These are phyloP conservation scores for Boletus tomentosulus DNA, from an alignment of 768 basidiomycete genomes.

Conservation along the genomic window DNA sequence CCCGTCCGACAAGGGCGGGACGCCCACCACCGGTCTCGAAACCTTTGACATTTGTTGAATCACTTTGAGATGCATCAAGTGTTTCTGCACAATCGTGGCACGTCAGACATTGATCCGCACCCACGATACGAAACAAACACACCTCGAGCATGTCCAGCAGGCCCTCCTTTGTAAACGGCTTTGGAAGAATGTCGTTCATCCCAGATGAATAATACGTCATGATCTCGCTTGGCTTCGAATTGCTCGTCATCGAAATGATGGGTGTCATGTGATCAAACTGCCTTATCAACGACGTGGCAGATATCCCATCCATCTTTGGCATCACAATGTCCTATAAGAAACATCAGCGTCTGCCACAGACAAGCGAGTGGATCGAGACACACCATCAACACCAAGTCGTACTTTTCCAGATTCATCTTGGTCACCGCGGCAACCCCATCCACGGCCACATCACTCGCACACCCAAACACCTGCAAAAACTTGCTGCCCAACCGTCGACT, in stretches of 20 bases:
- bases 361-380: slow-evolving; percentile 20
- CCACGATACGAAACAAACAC: background rate
- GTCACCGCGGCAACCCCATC: slow-evolving; percentile 90
- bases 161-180: slow-evolving; percentile 95
- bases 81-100: slow-evolving; percentile 50
- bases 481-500: slow-evolving; percentile 85
- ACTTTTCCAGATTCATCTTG: slow-evolving; percentile 96
- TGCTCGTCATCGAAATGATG: slow-evolving; percentile 98
- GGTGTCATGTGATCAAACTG: slow-evolving; percentile 95
- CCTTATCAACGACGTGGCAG: slow-evolving; percentile 88
- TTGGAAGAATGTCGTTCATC: slow-evolving; percentile 96
- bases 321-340: slow-evolving; percentile 83
- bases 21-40: slow-evolving; percentile 57
- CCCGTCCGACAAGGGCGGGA: slow-evolving; percentile 54
- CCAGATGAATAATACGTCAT: slow-evolving; percentile 72
- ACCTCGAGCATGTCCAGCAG: slow-evolving; percentile 91
- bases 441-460: slow-evolving; percentile 89
- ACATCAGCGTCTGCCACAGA: background rate
- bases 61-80: slow-evolving; percentile 80
- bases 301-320: slow-evolving; percentile 83
- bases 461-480: slow-evolving; percentile 94
- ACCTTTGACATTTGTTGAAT: slow-evolving; percentile 73
- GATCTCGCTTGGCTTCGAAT: slow-evolving; percentile 89
- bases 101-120: background rate
- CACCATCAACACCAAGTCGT: slow-evolving; percentile 94